Percentiles rank a stretch among this genome's conserved stretches.
Conservation (phyloP, 2,329 filamentous ascomycete species). For the Xylaria sp. region DNA sequence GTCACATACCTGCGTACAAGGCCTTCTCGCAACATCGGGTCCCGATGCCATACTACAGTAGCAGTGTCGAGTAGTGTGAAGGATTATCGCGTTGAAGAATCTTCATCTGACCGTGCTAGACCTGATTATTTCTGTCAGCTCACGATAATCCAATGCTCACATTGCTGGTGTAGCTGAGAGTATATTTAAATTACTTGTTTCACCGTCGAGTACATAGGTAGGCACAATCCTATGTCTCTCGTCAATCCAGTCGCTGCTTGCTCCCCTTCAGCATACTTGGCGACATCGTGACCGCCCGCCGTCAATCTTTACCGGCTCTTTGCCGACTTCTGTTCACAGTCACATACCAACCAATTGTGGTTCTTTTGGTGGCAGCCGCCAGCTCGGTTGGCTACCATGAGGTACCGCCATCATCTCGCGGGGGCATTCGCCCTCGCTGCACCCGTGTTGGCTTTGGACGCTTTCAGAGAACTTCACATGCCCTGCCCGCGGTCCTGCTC, state of each 20-base stretch:
- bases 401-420: conserved; percentile 12
- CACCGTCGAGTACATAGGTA: conserved; percentile 8
- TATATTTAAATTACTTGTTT: neutral
- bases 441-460: conserved; percentile 7
- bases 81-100: conserved; percentile 10
- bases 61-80: conserved; percentile 1
- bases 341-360: conserved; percentile 6
- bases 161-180: conserved; percentile 3
- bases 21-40: conserved; percentile 3
- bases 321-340: conserved; percentile 11
- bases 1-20: conserved; percentile 3
- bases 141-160: conserved; percentile 6
- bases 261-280: conserved; percentile 1
- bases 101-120: conserved; percentile 1
- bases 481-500: conserved; percentile 15
- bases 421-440: conserved; percentile 14
- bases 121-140: conserved; percentile 1
- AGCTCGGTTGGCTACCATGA: conserved; percentile 12
- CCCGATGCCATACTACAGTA: neutral
- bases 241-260: conserved; percentile 3
- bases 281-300: conserved; percentile 7
- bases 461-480: conserved; percentile 10
- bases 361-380: conserved; percentile 7
- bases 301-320: conserved; percentile 8
- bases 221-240: conserved; percentile 8